Percentiles rank a stretch among this genome's conserved stretches.
phyloP scores from a whole-genome alignment of 1,284 basidiomycete genomes.

The Agaricales sp. region DNA sequence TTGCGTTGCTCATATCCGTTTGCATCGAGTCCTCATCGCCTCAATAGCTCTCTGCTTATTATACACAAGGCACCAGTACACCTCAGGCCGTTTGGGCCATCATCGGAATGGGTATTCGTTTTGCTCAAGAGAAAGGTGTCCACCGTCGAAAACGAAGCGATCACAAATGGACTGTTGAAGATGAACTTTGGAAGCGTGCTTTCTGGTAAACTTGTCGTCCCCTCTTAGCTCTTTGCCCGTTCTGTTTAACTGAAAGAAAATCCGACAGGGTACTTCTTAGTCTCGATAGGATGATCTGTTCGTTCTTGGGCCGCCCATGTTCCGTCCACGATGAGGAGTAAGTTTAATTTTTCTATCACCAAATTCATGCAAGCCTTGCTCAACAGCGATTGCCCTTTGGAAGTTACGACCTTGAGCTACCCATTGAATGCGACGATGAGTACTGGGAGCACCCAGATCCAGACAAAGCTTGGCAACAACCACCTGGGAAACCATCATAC shows the following conservation, averaged over 20 bases:
- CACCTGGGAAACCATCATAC: constrained; percentile 33
- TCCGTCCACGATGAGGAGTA: constrained; percentile 75
- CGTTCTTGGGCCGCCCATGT: constrained; percentile 64
- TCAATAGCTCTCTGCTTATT: constrained; percentile 19
- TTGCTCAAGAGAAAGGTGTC: constrained; percentile 31
- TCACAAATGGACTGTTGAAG: constrained; percentile 27
- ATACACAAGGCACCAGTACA: constrained; percentile 17
- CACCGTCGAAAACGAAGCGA: constrained; percentile 35
- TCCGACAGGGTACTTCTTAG: constrained; percentile 40
- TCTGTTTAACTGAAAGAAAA: constrained; percentile 1
- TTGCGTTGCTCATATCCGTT: not conserved
- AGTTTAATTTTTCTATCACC: constrained; percentile 15
- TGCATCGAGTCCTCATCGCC: not conserved
- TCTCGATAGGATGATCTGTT: constrained; percentile 51
- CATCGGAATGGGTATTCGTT: constrained; percentile 26
- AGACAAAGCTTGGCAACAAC: constrained; percentile 34
- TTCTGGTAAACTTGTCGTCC: constrained; percentile 45
- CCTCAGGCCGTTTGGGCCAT: constrained; percentile 15
- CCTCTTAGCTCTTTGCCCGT: not conserved
- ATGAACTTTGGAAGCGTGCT: constrained; percentile 58
- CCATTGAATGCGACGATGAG: constrained; percentile 61
- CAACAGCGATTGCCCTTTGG: not conserved
- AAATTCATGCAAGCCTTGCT: not conserved
- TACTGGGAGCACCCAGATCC: no score
- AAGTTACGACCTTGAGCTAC: constrained; percentile 59